These are phyloP conservation scores for Fusarium stilboides DNA, from an alignment of 2,329 filamentous ascomycete genomes.

Conservation along the genomic window DNA sequence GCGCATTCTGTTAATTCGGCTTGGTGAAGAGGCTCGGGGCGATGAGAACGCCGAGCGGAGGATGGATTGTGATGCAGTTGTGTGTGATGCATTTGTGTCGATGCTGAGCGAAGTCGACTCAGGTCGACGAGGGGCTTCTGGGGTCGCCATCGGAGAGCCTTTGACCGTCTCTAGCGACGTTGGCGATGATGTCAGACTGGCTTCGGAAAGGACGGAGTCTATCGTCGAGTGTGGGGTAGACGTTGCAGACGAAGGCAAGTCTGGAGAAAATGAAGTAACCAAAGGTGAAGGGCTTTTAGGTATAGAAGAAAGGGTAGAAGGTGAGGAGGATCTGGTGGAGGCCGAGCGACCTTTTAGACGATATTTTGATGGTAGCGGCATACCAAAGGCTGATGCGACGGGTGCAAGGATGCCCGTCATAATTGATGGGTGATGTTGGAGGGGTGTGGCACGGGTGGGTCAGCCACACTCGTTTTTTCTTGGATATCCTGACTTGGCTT, in stretches of 20 bases:
- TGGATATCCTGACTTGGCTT: conserved; percentile 32
- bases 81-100: conserved; percentile 29
- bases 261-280: conserved; percentile 17
- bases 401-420: conserved; percentile 55
- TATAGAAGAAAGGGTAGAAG: conserved; percentile 35
- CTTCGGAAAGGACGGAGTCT: conserved; percentile 40
- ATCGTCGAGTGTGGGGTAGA: conserved; percentile 34
- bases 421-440: conserved; percentile 21
- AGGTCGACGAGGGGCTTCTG: conserved; percentile 29
- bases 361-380: conserved; percentile 50
- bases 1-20: conserved; percentile 46
- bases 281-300: conserved; percentile 21
- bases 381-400: conserved; percentile 55
- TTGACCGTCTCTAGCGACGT: conserved; percentile 17
- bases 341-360: conserved; percentile 43
- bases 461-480: conserved; percentile 42
- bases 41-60: conserved; percentile 26
- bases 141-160: conserved; percentile 28
- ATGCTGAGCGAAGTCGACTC: conserved; percentile 21
- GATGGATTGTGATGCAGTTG: conserved; percentile 31
- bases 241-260: neutral
- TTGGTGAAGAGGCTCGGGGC: conserved; percentile 25
- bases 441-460: conserved; percentile 42
- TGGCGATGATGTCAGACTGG: conserved; percentile 43
- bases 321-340: conserved; percentile 21